Base-by-base conservation (phyloP, 129 eudicot genomes). In the Lactuca saligna region DNA sequence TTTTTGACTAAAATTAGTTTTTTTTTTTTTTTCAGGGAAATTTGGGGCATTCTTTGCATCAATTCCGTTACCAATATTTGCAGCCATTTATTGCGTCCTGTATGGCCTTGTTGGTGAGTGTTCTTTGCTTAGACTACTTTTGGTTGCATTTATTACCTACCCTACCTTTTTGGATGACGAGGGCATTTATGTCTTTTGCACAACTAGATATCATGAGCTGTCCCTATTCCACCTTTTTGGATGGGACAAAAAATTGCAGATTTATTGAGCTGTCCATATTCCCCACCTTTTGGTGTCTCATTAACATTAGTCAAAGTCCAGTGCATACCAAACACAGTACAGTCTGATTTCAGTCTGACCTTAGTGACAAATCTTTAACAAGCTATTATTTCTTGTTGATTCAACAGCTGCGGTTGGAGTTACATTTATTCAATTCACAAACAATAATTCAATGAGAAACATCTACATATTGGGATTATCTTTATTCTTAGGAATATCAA, bases 21-120 rank as follows among this genome's bases (percentile, higher is more conserved):
- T n/a, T 58, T 0, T 20, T 20, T 20, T 20, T 20, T 32, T 83
- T 77, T 62, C 86, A 89, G 99, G 97, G 54, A 93, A 93, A 75
- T 93, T 93, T 46, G 99, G 99, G 74, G 99, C 97, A 49, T 83
- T 93, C 69, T 93, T 93, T 80, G 99, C 99, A 57, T 81, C 95
- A 29, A 93, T 89, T 62, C 99, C 97, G 6, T 68, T 93, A 34
- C 93, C 96, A 7, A 78, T 93, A 77, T 93, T 87, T 67, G 99
- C 95, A 39, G 99, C 99, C 17, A 81, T 93, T 50, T 93, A 93
- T 65, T 93, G 99, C 8, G 80, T 93, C 63, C 63, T 93, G 20
- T 93, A 77, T 44, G 99, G 97, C 35, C 87, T 89, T 48, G 99
- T 93, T 75, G 99, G 99, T 93, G 55, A 89, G 95, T 77, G 25